These are phyloP conservation scores for Penstemon davidsonii DNA, from an alignment of 257 asterid species.

Conservation along the genomic window DNA sequence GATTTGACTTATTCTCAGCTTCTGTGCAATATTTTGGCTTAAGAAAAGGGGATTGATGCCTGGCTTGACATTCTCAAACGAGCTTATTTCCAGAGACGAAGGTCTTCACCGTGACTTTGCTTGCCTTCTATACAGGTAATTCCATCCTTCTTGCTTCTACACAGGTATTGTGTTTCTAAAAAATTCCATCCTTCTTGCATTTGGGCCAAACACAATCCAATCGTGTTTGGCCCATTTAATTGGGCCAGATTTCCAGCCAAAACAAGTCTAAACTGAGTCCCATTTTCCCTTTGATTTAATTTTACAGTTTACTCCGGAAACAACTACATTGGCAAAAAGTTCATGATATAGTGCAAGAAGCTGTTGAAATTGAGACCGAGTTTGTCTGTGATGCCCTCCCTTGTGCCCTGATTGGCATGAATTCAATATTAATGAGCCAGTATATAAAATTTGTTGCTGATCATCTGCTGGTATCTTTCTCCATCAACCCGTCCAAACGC, in stretches of 20 bases:
- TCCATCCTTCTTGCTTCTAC: background rate
- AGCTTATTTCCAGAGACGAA: slow-evolving; percentile 82
- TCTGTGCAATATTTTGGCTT: slow-evolving; percentile 85
- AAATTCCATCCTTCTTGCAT: background rate
- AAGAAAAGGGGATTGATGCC: slow-evolving; percentile 85
- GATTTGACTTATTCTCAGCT: slow-evolving; percentile 42
- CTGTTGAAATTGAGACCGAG: slow-evolving; percentile 74
- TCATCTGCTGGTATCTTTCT: slow-evolving; percentile 55
- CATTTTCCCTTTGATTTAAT: background rate
- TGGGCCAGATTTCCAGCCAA: no score
- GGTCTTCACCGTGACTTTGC: slow-evolving; percentile 91
- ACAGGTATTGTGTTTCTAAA: background rate
- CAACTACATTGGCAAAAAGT: slow-evolving; percentile 54
- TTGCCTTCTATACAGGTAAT: slow-evolving; percentile 69
- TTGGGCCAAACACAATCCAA: no score
- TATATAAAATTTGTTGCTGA: slow-evolving; percentile 78
- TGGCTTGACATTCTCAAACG: slow-evolving; percentile 82
- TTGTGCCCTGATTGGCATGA: slow-evolving; percentile 83
- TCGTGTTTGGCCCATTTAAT: no score
- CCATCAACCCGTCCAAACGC: background rate
- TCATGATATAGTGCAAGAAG: slow-evolving; percentile 72
- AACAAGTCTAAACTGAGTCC: no score
- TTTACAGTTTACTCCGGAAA: slow-evolving; percentile 53
- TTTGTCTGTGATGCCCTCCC: slow-evolving; percentile 85
- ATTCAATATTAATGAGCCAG: slow-evolving; percentile 59